Base-by-base conservation (phyloP, 768 basidiomycete genomes). In the Baorangia bicolor region DNA sequence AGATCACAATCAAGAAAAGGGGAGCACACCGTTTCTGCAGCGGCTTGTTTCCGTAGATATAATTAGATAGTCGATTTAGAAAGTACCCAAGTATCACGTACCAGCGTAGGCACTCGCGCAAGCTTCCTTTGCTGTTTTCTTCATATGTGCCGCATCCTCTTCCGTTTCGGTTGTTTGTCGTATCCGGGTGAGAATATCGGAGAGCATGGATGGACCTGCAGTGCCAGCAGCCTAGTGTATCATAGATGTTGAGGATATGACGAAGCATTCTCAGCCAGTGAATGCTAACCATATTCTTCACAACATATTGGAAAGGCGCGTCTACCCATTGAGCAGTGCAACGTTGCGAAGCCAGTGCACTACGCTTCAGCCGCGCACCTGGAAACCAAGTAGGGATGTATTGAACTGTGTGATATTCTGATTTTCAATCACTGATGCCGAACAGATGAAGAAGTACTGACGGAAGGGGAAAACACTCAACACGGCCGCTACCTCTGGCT, bases 381-480 rank as follows among this genome's bases (percentile, higher is more conserved):
- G 53, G 61, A 30, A 64, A 39, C 60, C 53, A 59, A 13, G 51
- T 6, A 11, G 51, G 51, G 38, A 63, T 39, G 20, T 56, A 33
- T 41, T 42, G 25, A 8, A 59, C 53, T 58, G 25, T 25, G 25
- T 0, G 37, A 27, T 21, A 9, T 28, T 12, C 23, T 7, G 21
- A 31, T 12, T 18, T 31, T 27, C 50, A 47, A 39, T n/a, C 12
- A 5, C 31, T 13, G 2, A 34, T 30, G 30, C 12, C 5, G 10
- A 25, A 27, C 11, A 21, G 10, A 9, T 18, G 18, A 14, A 34
- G 23, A 51, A 16, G 8, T 27, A 48, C 55, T 42, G 11, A 63
- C 61, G 27, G 31, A 54, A 43, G 14, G 61, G 38, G 21, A 43
- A 48, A 31, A 38, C 52, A 37, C 6, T 38, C 37, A 59, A 11